These are phyloP conservation scores for Mrakia hoshinonis DNA, from an alignment of 768 basidiomycete genomes.

Conservation along the genomic window DNA sequence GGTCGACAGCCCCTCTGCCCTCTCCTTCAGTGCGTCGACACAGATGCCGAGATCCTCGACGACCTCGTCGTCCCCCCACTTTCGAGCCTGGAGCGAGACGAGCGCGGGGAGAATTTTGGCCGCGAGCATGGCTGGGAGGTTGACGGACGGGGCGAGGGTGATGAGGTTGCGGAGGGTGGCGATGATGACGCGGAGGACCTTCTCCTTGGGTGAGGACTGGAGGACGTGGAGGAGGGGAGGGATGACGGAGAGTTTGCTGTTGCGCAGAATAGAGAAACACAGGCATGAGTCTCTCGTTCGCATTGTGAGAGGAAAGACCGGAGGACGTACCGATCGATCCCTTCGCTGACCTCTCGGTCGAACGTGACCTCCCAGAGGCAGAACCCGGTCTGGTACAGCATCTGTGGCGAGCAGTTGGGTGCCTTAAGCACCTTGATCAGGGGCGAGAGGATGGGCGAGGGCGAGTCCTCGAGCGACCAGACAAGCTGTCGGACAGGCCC, in stretches of 20 bases:
- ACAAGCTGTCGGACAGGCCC: conserved; percentile 4
- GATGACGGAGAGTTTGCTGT: conserved; percentile 79
- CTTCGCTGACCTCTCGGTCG: conserved; percentile 70
- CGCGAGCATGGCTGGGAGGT: conserved; percentile 86
- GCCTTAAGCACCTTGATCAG: conserved; percentile 73
- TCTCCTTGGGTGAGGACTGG: conserved; percentile 87
- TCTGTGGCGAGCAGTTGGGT: conserved; percentile 50
- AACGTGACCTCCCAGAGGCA: conserved; percentile 93
- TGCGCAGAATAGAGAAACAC: background rate
- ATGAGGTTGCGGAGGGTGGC: conserved; percentile 92
- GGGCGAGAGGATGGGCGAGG: conserved; percentile 36
- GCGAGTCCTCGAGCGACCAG: conserved; percentile 21
- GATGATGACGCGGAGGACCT: conserved; percentile 84
- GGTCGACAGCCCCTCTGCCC: conserved; percentile 84
- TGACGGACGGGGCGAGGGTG: conserved; percentile 74
- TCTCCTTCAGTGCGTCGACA: conserved; percentile 68
- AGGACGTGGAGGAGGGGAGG: conserved; percentile 74
- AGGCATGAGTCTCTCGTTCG: background rate
- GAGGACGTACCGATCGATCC: conserved; percentile 68
- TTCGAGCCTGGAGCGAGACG: conserved; percentile 53
- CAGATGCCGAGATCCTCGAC: conserved; percentile 84
- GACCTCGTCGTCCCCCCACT: conserved; percentile 78
- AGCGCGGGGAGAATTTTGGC: conserved; percentile 37
- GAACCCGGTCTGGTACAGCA: conserved; percentile 87
- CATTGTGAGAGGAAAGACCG: conserved; percentile 14